Conservation (phyloP, 2,329 filamentous ascomycete species). For the Monosporascus sp. region DNA sequence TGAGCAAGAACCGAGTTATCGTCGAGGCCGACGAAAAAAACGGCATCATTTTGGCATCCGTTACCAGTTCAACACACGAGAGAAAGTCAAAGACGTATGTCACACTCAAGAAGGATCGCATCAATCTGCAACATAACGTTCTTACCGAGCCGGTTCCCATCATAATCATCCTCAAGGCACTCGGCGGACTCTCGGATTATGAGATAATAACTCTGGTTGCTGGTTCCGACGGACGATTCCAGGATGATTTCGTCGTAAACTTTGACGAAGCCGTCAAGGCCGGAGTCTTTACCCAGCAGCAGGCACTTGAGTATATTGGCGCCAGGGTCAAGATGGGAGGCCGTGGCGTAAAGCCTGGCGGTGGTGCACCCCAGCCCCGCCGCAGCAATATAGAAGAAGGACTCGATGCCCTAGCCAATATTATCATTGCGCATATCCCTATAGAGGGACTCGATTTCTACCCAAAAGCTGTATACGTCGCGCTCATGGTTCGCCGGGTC, state of each 20-base stretch:
- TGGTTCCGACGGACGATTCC: conserved; percentile 80
- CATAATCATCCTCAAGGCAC: conserved; percentile 84
- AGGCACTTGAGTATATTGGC: conserved; percentile 90
- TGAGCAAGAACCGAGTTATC: conserved; percentile 98
- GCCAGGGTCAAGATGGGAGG: conserved; percentile 81
- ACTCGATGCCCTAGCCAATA: conserved; percentile 83
- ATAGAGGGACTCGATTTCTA: conserved; percentile 90
- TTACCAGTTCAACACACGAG: conserved; percentile 96
- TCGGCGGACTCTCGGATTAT: conserved; percentile 89
- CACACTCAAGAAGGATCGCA: conserved; percentile 84
- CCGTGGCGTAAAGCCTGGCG: conserved; percentile 46
- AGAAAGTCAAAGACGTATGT: conserved; percentile 98
- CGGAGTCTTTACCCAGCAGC: conserved; percentile 86
- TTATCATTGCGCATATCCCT: conserved; percentile 91
- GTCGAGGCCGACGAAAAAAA: conserved; percentile 92
- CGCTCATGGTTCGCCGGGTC: conserved; percentile 94
- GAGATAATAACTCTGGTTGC: conserved; percentile 91
- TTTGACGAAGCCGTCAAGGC: conserved; percentile 86
- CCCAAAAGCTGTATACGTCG: conserved; percentile 94
- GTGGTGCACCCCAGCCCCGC: conserved; percentile 46
- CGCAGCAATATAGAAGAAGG: conserved; percentile 87
- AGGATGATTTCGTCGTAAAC: conserved; percentile 92
- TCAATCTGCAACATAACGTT: conserved; percentile 88
- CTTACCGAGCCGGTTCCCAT: conserved; percentile 92
- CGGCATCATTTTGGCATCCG: conserved; percentile 87